Base-by-base conservation (phyloP, 1,284 basidiomycete genomes). In the Trichosporon ovoides region DNA sequence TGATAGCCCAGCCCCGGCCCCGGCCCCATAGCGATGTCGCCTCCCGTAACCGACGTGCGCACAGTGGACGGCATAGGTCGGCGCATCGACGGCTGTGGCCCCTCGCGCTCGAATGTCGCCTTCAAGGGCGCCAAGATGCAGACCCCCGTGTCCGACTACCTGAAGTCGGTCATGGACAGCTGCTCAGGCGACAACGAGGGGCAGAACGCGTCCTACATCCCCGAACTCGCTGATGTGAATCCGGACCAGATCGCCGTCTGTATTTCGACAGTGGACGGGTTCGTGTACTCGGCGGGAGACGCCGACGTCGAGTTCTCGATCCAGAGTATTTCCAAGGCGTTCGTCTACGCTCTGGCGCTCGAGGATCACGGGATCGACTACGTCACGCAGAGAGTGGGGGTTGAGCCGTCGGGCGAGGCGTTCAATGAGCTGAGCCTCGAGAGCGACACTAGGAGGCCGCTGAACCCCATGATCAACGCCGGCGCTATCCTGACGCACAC, bases 401-500 rank as follows among this genome's bases (percentile, higher is more conserved):
- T 60, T 51, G 61, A 63, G 58, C 61, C 61, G 2, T 58, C 56
- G 2, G 61, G 61, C 7, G 61, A 63, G 34, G 54, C 61, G 20
- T 63, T 63, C 56, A 63, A 63, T 48, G 51, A 63, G 18, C 56
- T 63, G 13, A 40, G 33, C 1, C 61, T 63, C 48, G 58, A 63
- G 35, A 12, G 36, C 37, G 53, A 55, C 10, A 63, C 61, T 0
- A 19, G 53, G n/a, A 57, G 56, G 19, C 61, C 61, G 22, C 37
- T 53, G 33, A 63, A 63, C 56, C 58, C 61, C 2, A 55, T 63
- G 53, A 63, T 63, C 58, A 63, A 63, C 58, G 61, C 61, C 28
- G 61, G 61, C 40, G 61, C 61, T 3, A 58, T 63, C 22, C 37
- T 55, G 24, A 40, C 54, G n/a, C 56, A 63, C 36, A 55, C 58